phyloP scores from a whole-genome alignment of 768 basidiomycete genomes.

The Lentinus tigrinus region DNA sequence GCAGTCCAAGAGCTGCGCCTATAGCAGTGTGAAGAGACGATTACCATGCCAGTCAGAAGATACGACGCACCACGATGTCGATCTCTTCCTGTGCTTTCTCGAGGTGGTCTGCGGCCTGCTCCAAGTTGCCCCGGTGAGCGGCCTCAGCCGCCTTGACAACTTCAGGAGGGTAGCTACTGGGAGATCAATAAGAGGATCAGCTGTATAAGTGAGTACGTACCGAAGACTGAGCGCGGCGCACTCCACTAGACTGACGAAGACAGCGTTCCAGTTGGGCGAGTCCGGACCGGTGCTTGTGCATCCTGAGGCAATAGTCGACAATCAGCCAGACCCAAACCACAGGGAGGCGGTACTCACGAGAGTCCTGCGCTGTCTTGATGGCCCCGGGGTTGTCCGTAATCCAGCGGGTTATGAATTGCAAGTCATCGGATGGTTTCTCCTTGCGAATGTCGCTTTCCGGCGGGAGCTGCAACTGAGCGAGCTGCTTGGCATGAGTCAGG shows the following conservation, averaged over 20 bases:
- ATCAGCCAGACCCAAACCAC: too few species aligned
- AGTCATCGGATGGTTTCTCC: too few species aligned
- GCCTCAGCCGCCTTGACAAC: neutral
- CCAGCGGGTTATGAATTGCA: too few species aligned
- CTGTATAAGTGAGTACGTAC: neutral
- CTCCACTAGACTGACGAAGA: neutral
- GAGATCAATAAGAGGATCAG: too few species aligned
- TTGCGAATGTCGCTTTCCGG: too few species aligned
- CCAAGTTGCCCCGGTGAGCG: neutral
- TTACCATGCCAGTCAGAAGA: neutral
- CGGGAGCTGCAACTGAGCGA: too few species aligned
- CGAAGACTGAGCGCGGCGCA: conserved; percentile 2
- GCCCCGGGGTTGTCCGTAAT: too few species aligned
- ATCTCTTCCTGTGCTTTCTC: neutral
- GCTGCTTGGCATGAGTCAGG: too few species aligned
- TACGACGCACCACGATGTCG: neutral
- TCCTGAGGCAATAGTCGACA: neutral
- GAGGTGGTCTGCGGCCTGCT: neutral
- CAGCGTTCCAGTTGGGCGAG: conserved; percentile 5
- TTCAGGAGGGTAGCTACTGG: too few species aligned
- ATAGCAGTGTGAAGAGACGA: neutral
- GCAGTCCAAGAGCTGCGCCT: conserved; percentile 6
- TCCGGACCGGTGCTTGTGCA: neutral
- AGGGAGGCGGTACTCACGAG: too few species aligned
- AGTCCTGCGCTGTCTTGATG: too few species aligned